These are phyloP conservation scores for Anthoceros angustus DNA, from an alignment of 225 moss, liverwort and hornwort genomes.

Conservation along the genomic window DNA sequence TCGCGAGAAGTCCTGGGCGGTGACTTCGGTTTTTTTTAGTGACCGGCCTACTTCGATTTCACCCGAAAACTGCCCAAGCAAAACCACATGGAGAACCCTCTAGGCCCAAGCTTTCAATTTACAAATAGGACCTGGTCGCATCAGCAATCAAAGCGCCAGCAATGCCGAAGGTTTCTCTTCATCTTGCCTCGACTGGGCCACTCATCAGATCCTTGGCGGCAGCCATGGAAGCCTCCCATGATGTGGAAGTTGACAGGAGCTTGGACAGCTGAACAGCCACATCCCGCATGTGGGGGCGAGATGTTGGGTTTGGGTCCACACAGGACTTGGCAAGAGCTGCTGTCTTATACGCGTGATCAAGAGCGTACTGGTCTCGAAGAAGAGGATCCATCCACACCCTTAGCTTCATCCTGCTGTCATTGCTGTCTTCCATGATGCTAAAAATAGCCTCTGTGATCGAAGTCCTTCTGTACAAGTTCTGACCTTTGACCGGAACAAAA, in stretches of 20 bases:
- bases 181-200: conserved; percentile 62
- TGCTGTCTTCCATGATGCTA: conserved; percentile 31
- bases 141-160: too few relatives aligned
- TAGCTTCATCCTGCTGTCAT: conserved; percentile 38
- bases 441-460: conserved; percentile 41
- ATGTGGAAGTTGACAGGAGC: conserved; percentile 38
- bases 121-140: too few relatives aligned
- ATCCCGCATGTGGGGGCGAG: conserved; percentile 58
- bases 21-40: too few relatives aligned
- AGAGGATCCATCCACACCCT: conserved; percentile 69
- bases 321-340: conserved; percentile 49
- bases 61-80: too few relatives aligned
- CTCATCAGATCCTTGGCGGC: conserved; percentile 56
- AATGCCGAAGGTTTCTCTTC: conserved; percentile 3
- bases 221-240: conserved; percentile 57
- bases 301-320: conserved; percentile 36
- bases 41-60: too few relatives aligned
- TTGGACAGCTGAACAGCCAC: conserved; percentile 41
- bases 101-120: too few relatives aligned
- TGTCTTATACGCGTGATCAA: conserved; percentile 38
- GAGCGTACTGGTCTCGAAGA: conserved; percentile 55
- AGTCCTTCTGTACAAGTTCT: conserved; percentile 33
- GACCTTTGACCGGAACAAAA: conserved; percentile 12
- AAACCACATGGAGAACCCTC: too few relatives aligned
- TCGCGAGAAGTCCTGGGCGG: too few relatives aligned